phyloP scores from a whole-genome alignment of 768 basidiomycete species.

The Boletus insuetus region DNA sequence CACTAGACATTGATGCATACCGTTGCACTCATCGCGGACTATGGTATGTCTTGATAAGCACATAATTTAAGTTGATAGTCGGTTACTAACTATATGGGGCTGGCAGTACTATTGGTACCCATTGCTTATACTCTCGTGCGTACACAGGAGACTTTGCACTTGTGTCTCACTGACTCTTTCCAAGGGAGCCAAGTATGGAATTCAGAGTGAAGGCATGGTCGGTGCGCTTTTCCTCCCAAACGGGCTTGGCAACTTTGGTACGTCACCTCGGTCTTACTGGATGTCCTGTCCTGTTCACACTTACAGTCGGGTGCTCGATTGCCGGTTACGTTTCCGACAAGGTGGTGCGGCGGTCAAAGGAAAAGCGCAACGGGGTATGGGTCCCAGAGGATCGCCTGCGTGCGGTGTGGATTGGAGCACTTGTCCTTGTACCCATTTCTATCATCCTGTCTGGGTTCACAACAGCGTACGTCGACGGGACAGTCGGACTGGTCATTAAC shows the following conservation, averaged over 20 bases:
- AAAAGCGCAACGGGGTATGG: slow-evolving; percentile 53
- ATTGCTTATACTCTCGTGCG: no score
- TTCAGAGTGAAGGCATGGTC: slow-evolving; percentile 20
- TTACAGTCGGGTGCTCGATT: slow-evolving; percentile 55
- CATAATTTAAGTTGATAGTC: neutral
- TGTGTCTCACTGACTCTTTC: neutral
- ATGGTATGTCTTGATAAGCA: no score
- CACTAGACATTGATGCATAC: no score
- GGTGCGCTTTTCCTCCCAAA: slow-evolving; percentile 26
- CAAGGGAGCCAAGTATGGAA: slow-evolving; percentile 45
- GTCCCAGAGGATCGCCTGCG: slow-evolving; percentile 69
- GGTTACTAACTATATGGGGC: no score
- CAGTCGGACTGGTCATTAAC: slow-evolving; percentile 47
- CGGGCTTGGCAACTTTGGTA: slow-evolving; percentile 27
- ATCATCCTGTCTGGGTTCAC: slow-evolving; percentile 47
- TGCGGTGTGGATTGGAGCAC: slow-evolving; percentile 45
- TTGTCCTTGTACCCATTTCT: slow-evolving; percentile 52
- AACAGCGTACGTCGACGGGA: slow-evolving; percentile 50
- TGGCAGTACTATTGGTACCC: no score
- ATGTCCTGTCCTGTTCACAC: neutral
- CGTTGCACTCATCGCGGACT: no score
- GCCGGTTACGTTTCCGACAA: slow-evolving; percentile 59
- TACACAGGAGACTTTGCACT: no score
- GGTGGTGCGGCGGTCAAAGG: slow-evolving; percentile 46
- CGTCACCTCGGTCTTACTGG: neutral